Percentiles rank a stretch among this genome's conserved stretches.
Conservation (phyloP, 2,329 filamentous ascomycete species). For the Diplodia seriata region DNA sequence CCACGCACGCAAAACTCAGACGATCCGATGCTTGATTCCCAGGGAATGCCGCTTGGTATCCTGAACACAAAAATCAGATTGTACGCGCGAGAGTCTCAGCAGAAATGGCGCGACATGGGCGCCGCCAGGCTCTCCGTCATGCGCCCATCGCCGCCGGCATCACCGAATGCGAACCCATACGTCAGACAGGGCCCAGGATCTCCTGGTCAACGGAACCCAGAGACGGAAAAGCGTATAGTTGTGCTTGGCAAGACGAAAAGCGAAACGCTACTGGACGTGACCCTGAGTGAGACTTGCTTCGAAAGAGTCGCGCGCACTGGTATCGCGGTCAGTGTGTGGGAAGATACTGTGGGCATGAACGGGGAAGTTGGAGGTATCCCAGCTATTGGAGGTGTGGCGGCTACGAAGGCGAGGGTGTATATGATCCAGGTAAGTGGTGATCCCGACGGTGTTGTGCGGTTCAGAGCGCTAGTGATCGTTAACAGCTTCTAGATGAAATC, state of each 20-base stretch:
- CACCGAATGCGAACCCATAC: conserved; percentile 42
- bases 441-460: neutral
- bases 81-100: conserved; percentile 74
- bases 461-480: conserved; percentile 11
- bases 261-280: conserved; percentile 78
- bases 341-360: conserved; percentile 57
- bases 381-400: conserved; percentile 63
- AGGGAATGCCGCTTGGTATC: conserved; percentile 65
- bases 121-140: conserved; percentile 83
- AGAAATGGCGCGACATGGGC: conserved; percentile 91
- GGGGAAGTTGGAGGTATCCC: conserved; percentile 68
- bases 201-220: conserved; percentile 47
- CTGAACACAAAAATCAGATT: conserved; percentile 86
- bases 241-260: conserved; percentile 74
- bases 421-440: conserved; percentile 64
- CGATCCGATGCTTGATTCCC: conserved; percentile 38
- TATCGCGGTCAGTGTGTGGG: conserved; percentile 88
- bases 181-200: conserved; percentile 42
- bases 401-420: conserved; percentile 64
- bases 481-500: conserved; percentile 47
- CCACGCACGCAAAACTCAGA: neutral
- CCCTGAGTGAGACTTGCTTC: conserved; percentile 83
- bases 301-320: conserved; percentile 82
- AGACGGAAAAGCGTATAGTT: conserved; percentile 82
- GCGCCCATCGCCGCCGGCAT: conserved; percentile 57